Base-by-base conservation (phyloP, 1,284 basidiomycete species). In the Thecaphora thlaspeos region DNA sequence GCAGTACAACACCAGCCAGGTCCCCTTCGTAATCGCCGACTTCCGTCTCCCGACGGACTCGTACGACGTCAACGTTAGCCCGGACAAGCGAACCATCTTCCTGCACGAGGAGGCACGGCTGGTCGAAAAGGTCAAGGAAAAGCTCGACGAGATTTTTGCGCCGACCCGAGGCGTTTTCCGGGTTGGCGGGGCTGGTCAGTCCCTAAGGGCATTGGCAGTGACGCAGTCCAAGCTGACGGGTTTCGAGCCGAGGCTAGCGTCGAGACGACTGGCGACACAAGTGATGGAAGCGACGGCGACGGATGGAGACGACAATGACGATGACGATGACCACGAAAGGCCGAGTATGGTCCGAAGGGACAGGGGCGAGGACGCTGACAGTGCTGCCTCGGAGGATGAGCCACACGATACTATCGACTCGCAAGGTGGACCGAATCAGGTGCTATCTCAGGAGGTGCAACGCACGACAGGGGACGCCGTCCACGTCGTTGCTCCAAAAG, bases 61-160 rank as follows among this genome's bases (percentile, higher is more conserved):
- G 1, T 91, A 89, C 70, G 95, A 99, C 74, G 87, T 98, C 75
- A 99, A 98, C 70, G 89, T 98, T 58, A 91, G 87, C 65, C 94
- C 95, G 0, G 95, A 98, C 80, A 99, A 98, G 77, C 84, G 95
- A 5, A 95, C 91, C 0, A 88, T 99, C 34, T 87, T 96, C 49
- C 77, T 98, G 11, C 92, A 97, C 73, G 87, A 87, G 75, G 95
- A 99, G 77, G 82, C 82, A 4, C 88, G 88, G 55, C 79, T 99
- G 7, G 82, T 97, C 1, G 82, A 86, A 21, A 56, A 46, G 40
- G 43, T 55, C 37, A 63, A 87, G 83, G 68, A 76, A 4, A 82
- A 82, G 1, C 80, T 91, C 4, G 88, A 90, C 60, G 76, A 80
- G 9, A 73, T 82, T 7, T 91, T 87, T 70, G 82, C 85, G 2